Base-by-base conservation (phyloP, 2,329 filamentous ascomycete species). In the Cladophialophora exuberans region DNA sequence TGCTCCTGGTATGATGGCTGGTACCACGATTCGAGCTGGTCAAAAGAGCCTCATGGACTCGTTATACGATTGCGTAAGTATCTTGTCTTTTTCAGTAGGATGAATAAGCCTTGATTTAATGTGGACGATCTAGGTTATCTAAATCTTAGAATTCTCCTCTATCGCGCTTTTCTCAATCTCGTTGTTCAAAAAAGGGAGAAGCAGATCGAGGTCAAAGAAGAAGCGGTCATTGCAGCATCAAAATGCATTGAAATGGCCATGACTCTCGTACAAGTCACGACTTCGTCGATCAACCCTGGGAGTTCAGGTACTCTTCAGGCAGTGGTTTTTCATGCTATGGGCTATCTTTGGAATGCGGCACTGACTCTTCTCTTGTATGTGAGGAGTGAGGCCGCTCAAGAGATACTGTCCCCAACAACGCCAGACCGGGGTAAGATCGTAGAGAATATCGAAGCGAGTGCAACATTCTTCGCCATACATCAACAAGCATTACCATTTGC, bases 311-410 rank as follows among this genome's bases (percentile, higher is more conserved):
- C 45, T 7, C 25, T 54, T 20, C 52, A 54, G 39, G 52, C 52
- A 23, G 44, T 44, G 10, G 18, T 52, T 6, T 52, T 52, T 41
- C 46, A 52, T 33, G 33, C 43, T 9, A 23, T 52, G 30, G 39
- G 48, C 13, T 52, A 56, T 38, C 53, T 52, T 13, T 46, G 53
- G 53, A 54, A 54, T 43, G 52, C 52, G n/a, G 49, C 52, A 4
- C 33, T 54, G n/a, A 50, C 52, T 18, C 44, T 54, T 18, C 36
- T 54, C 18, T 33, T 52, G 13, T 52, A 46, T 33, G 38, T 26
- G 10, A 44, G 25, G 22, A 43, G 43, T 17, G 17, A 48, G 18
- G 31, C 39, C 17, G 38, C 33, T 1, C 45, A 35, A 35, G 52
- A 49, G 3, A 41, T 28, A 15, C 46, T 55, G 6, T 18, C 33